phyloP scores from a whole-genome alignment of 2,329 filamentous ascomycete genomes.

The Neoscytalidium dimidiatum region DNA sequence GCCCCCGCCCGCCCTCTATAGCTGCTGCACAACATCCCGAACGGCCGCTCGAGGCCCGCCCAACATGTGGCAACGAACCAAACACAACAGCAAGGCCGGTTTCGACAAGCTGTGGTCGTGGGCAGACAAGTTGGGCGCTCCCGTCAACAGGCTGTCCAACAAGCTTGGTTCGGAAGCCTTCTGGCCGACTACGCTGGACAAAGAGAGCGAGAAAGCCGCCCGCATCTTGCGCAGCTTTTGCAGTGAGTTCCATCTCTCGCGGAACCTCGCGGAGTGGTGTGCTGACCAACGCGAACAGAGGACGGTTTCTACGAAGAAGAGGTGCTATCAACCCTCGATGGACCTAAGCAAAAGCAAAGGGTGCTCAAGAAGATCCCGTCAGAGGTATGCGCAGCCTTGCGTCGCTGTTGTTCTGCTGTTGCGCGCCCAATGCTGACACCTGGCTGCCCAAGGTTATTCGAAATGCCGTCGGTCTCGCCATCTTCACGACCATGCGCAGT shows the following conservation, averaged over 20 bases:
- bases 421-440: background rate
- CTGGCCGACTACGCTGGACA: slow-evolving; percentile 82
- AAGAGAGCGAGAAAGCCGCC: slow-evolving; percentile 89
- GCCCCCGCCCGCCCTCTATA: background rate
- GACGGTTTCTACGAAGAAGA: slow-evolving; percentile 69
- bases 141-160: slow-evolving; percentile 80
- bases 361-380: slow-evolving; percentile 82
- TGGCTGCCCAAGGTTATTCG: slow-evolving; percentile 66
- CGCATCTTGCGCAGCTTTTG: slow-evolving; percentile 89
- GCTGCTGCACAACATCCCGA: slow-evolving; percentile 1
- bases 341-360: slow-evolving; percentile 62
- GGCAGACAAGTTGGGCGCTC: slow-evolving; percentile 69
- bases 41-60: slow-evolving; percentile 6
- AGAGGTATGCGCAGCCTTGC: slow-evolving; percentile 35
- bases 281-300: slow-evolving; percentile 41
- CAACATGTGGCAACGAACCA: slow-evolving; percentile 56
- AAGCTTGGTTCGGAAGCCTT: slow-evolving; percentile 80
- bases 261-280: background rate
- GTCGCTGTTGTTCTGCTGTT: background rate
- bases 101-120: slow-evolving; percentile 73
- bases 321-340: slow-evolving; percentile 47
- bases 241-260: slow-evolving; percentile 56
- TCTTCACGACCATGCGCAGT: slow-evolving; percentile 95
- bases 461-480: slow-evolving; percentile 85
- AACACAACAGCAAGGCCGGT: slow-evolving; percentile 61